Base-by-base conservation (phyloP, 2,329 filamentous ascomycete species). In the Alternaria burnsii region DNA sequence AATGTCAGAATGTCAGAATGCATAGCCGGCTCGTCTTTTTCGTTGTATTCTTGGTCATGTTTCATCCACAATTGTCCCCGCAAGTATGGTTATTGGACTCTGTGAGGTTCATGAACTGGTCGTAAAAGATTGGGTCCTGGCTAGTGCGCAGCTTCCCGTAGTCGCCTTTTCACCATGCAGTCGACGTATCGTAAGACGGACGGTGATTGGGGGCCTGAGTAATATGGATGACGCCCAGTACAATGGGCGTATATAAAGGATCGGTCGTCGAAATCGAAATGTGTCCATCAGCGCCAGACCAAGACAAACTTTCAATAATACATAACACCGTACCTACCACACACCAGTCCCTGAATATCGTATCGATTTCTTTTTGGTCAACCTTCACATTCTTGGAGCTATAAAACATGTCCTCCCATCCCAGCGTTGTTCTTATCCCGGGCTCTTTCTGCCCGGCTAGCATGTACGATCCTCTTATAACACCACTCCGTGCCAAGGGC, bases 381-480 rank as follows among this genome's bases (percentile, higher is more conserved):
- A 36, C 9, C 10, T 18, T 32, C 5, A 24, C n/a, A 6, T 36
- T n/a, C 20, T 20, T n/a, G n/a, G 8, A 41, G 9, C 32, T 26
- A 7, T 18, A 40, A 28, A 55, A 58, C 10, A 56, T 65, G 56
- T 34, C 61, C 16, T 57, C 58, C 34, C 66, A 65, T 46, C 63
- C 71, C n/a, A 65, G 61, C 14, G 51, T 76, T 34, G 59, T 72
- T 42, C 14, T 75, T 12, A 51, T 73, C 34, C 67, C 71, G 12
- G 73, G 71, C 47, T 74, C 71, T 40, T 76, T 76, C 58, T 52
- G 56, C 18, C 44, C 18, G 4, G 46, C 53, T 40, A 12, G 40
- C 22, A 44, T 64, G 40, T 74, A 76, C 62, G 56, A 62, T 14
- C 34, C 47, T 26, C 14, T 72, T n/a, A 41, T 61, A 14, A 12